Percentiles rank a stretch among this genome's conserved stretches.
Conservation (phyloP, 306 rosid genomes). For the Casuarina equisetifolia region DNA sequence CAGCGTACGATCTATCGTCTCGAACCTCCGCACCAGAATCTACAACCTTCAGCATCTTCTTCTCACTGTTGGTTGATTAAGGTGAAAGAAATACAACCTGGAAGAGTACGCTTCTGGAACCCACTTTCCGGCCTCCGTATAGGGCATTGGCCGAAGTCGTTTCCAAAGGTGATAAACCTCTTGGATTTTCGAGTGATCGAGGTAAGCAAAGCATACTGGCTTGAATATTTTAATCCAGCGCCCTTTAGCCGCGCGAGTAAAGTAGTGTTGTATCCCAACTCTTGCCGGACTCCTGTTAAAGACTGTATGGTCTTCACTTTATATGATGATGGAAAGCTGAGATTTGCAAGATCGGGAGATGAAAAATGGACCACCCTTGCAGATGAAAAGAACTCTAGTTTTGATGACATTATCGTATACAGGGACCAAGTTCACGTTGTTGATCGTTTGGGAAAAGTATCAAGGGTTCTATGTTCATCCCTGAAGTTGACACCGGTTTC, state of each 20-base stretch:
- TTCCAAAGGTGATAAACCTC: slow-evolving; percentile 15
- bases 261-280: slow-evolving; percentile 17
- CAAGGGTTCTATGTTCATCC: slow-evolving; percentile 26
- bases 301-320: neutral
- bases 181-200: slow-evolving; percentile 25
- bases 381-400: slow-evolving; percentile 15
- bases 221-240: neutral
- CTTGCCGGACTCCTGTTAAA: neutral
- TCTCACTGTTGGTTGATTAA: slow-evolving; percentile 24
- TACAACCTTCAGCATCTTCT: neutral
- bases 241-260: neutral
- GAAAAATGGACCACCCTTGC: slow-evolving; percentile 4
- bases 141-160: neutral
- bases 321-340: neutral
- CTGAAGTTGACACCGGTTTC: slow-evolving; percentile 35
- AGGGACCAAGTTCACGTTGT: slow-evolving; percentile 35
- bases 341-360: slow-evolving; percentile 20
- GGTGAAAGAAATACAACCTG: neutral
- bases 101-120: slow-evolving; percentile 9
- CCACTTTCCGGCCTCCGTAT: slow-evolving; percentile 7
- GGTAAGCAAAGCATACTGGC: neutral
- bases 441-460: slow-evolving; percentile 37
- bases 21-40: neutral
- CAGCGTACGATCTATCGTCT: slow-evolving; percentile 20
- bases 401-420: slow-evolving; percentile 34